Evolutionary conservation across 2,329 filamentous ascomycete genomes (phyloP), one percentile per base, ranked within the genome.

Genomic region (Amauroascus niger): DNA sequence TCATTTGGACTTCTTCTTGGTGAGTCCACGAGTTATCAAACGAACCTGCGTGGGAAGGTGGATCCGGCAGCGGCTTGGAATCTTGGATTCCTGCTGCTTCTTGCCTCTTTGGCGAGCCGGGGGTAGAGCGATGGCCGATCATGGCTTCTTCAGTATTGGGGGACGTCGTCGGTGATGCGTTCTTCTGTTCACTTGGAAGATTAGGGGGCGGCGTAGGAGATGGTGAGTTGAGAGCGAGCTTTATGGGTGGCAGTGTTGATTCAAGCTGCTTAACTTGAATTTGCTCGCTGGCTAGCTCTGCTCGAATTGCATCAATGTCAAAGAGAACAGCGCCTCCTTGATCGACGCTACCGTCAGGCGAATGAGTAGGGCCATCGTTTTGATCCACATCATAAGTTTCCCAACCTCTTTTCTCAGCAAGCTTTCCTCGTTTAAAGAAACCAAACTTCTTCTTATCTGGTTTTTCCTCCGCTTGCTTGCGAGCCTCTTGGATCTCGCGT

Each of bases 401-500:
- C 91, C 91, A 96, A 52, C 87, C 86, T 64, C 89, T 88, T 71
- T 89, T 90, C 65, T 89, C 79, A 0, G 78, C 76, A 40, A 79
- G 71, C 57, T 74, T 95, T 63, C 87, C 89, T 47, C 86, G 82
- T 40, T 84, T 84, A 71, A 96, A 96, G 61, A 94, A 81, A 33
- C 82, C 81, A 63, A 91, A 89, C 40, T 79, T 71, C 67, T 80
- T 78, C 64, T 84, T 82, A 63, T 86, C 82, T 16, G 83, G 84
- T 62, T 93, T 86, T 65, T 81, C 83, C 63, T 95, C 89, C 2
- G 95, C 78, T 63, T 93, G 83, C 65, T 85, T 89, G 35, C 93
- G 81, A 6, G 93, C 93, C 69, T 95, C 90, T 67, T 97, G 91
- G 50, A 98, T 95, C 70, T 98, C 93, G 62, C 86, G 89, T 66